These are phyloP conservation scores for Diaporthe australafricana DNA, from an alignment of 2,329 filamentous ascomycete species.

Conservation along the genomic window DNA sequence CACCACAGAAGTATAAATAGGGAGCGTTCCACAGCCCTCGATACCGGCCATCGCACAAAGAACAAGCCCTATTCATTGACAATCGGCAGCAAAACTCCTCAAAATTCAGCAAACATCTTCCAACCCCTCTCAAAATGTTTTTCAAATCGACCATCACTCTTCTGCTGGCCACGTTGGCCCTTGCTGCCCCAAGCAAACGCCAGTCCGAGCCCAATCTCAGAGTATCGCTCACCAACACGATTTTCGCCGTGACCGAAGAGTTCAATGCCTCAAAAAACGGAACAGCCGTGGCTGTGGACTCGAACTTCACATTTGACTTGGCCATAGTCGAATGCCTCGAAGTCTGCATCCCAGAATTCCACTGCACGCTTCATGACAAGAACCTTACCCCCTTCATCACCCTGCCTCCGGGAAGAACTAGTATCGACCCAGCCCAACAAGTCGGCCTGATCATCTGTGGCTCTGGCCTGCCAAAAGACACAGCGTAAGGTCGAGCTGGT, in stretches of 20 bases:
- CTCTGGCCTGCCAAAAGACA: not conserved
- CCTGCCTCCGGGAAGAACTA: not conserved
- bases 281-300: not conserved
- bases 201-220: not conserved
- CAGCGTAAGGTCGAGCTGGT: not conserved
- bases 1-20: not conserved
- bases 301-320: not conserved
- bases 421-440: not conserved
- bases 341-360: slow-evolving; percentile 5
- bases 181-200: not conserved
- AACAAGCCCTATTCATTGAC: not conserved
- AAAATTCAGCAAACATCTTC: not conserved
- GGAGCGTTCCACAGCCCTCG: not conserved
- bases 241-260: not conserved
- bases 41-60: not conserved
- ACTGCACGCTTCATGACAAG: not conserved
- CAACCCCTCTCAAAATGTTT: not conserved
- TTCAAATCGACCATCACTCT: not conserved
- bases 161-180: not conserved
- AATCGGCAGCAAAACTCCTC: not conserved
- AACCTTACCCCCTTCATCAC: not conserved
- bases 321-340: not conserved
- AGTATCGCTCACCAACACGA: not conserved
- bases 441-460: not conserved
- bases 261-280: not conserved